A percentile compares a stretch with the other conserved stretches of the same genome.
Conservation (phyloP, 345 rosid genomes). For the Salix udensis region DNA sequence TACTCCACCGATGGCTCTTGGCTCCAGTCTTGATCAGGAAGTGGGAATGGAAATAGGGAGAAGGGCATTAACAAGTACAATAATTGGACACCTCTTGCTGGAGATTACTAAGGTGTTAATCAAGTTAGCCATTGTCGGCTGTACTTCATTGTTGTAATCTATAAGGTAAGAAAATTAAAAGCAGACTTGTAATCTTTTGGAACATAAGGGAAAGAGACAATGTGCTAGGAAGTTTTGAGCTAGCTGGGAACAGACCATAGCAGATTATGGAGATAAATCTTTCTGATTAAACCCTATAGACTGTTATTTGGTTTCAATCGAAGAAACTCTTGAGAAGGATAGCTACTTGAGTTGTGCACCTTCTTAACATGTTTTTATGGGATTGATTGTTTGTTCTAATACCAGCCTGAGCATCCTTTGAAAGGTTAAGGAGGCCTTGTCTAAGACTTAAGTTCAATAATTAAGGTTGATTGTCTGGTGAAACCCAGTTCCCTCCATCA, state of each 20-base stretch:
- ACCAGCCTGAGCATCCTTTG: not conserved
- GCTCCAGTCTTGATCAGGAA: conserved; percentile 14
- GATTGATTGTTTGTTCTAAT: not conserved
- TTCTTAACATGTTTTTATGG: not conserved
- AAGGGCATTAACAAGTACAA: not conserved
- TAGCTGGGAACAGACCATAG: not conserved
- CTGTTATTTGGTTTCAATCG: not conserved
- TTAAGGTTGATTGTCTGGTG: not conserved
- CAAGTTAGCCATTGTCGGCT: not conserved
- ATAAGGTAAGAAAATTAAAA: not conserved
- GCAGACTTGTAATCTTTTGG: not conserved
- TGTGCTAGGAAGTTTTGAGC: not conserved
- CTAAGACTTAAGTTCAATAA: not conserved
- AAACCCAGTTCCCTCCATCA: not conserved
- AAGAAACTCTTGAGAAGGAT: not conserved
- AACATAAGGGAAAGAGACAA: not conserved
- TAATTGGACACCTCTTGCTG: not conserved
- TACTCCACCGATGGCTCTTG: conserved; percentile 3
- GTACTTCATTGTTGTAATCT: not conserved
- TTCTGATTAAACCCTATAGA: not conserved
- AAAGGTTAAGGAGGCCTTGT: not conserved
- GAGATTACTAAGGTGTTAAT: conserved; percentile 1
- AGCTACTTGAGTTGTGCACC: not conserved
- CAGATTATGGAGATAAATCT: not conserved
- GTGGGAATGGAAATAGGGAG: conserved; percentile 4